phyloP scores from a whole-genome alignment of 495 filamentous ascomycete species.

The Penicillium herquei region DNA sequence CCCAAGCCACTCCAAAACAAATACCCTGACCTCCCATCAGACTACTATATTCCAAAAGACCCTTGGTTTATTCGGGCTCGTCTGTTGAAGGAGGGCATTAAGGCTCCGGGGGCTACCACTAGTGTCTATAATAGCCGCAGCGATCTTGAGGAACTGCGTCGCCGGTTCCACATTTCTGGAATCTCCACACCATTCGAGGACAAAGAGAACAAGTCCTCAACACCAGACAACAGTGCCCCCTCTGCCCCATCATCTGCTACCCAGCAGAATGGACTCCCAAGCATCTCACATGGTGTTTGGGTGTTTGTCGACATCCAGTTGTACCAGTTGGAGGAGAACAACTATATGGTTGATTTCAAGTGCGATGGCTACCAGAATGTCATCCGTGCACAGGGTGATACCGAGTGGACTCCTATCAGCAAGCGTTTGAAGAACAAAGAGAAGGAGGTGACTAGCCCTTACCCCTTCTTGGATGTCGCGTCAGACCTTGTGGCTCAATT shows the following conservation, averaged over 20 bases:
- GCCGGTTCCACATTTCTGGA: slow-evolving; percentile 47
- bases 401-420: slow-evolving; percentile 48
- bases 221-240: slow-evolving; percentile 23
- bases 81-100: slow-evolving; percentile 72
- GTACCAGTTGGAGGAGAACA: slow-evolving; percentile 89
- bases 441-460: slow-evolving; percentile 55
- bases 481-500: slow-evolving; percentile 55
- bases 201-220: slow-evolving; percentile 20
- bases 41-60: slow-evolving; percentile 83
- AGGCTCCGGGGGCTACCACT: slow-evolving; percentile 48
- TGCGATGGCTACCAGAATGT: slow-evolving; percentile 95
- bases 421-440: slow-evolving; percentile 50
- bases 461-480: slow-evolving; percentile 56
- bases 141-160: slow-evolving; percentile 52
- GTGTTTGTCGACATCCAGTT: slow-evolving; percentile 96
- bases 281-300: slow-evolving; percentile 47
- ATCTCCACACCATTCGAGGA: slow-evolving; percentile 34
- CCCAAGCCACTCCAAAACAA: slow-evolving; percentile 44
- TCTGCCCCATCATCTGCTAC: slow-evolving; percentile 47
- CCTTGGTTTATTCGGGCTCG: slow-evolving; percentile 94
- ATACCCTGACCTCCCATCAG: slow-evolving; percentile 47
- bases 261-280: slow-evolving; percentile 28
- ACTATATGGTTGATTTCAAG: slow-evolving; percentile 97
- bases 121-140: slow-evolving; percentile 58
- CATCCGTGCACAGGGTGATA: slow-evolving; percentile 45